A percentile compares a stretch with the other conserved stretches of the same genome.
These are phyloP conservation scores for Suhomyces panamericanus DNA, from an alignment of 1,139 yeast species.

Conservation along the genomic window DNA sequence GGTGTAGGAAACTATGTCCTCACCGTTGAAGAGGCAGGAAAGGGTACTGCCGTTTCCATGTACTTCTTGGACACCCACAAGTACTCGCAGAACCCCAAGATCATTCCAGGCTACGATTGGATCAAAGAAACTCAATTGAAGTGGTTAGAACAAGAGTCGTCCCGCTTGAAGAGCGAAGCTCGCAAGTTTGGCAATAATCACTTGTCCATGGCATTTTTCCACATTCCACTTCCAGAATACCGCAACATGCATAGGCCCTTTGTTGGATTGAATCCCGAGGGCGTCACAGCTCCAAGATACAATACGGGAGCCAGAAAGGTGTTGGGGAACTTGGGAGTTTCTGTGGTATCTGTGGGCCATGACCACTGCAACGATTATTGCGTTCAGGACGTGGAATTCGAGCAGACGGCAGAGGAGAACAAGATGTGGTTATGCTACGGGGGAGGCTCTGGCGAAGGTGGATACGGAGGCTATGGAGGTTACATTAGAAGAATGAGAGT, in stretches of 20 bases:
- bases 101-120: slow-evolving; percentile 83
- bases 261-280: slow-evolving; percentile 68
- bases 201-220: slow-evolving; percentile 86
- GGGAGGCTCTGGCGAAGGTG: slow-evolving; percentile 93
- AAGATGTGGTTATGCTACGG: slow-evolving; percentile 88
- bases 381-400: slow-evolving; percentile 41
- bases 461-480: slow-evolving; percentile 89
- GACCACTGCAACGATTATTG: slow-evolving; percentile 95
- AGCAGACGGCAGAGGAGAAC: slow-evolving; percentile 27
- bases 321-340: slow-evolving; percentile 63
- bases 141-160: slow-evolving; percentile 50
- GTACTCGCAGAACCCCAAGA: slow-evolving; percentile 62
- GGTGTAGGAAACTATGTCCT: slow-evolving; percentile 82
- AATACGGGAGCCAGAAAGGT: slow-evolving; percentile 65
- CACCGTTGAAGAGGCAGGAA: slow-evolving; percentile 45
- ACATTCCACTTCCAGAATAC: slow-evolving; percentile 88
- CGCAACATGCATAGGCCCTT: slow-evolving; percentile 44
- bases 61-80: slow-evolving; percentile 85
- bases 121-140: slow-evolving; percentile 70
- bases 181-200: slow-evolving; percentile 42
- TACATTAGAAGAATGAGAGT: slow-evolving; percentile 72
- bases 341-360: slow-evolving; percentile 81
- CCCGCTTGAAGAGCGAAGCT: slow-evolving; percentile 29
- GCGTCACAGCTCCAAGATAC: slow-evolving; percentile 72
- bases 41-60: slow-evolving; percentile 53